These are phyloP conservation scores for Spirogloea muscicola DNA, from an alignment of 139 green algal species.

Conservation along the genomic window DNA sequence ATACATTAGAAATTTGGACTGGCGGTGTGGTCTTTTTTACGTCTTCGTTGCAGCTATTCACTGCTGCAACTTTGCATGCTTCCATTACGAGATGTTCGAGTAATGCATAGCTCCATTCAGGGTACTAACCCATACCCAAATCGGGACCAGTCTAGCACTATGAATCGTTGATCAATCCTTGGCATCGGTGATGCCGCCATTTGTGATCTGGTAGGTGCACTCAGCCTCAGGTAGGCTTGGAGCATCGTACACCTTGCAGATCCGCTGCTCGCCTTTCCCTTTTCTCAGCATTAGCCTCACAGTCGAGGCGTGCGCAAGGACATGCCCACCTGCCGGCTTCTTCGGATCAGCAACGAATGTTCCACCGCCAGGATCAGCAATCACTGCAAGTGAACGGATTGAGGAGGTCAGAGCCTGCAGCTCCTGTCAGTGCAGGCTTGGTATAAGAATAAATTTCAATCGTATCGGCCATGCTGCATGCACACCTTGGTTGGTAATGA, in stretches of 20 bases:
- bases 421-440: not conserved
- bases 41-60: too few species aligned
- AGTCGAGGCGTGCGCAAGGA: conserved; percentile 52
- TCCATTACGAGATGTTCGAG: too few species aligned
- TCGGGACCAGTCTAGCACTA: too few species aligned
- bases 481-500: conserved; percentile 52
- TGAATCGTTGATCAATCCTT: too few species aligned
- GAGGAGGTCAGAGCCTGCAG: not conserved
- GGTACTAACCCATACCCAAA: too few species aligned
- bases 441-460: not conserved
- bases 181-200: conserved; percentile 17
- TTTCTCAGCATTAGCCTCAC: conserved; percentile 43
- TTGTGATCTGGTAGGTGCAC: conserved; percentile 11
- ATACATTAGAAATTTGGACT: too few species aligned
- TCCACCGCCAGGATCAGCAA: conserved; percentile 51
- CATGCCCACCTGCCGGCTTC: conserved; percentile 51
- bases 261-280: conserved; percentile 44
- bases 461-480: not conserved
- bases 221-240: conserved; percentile 42
- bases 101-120: too few species aligned
- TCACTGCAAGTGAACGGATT: conserved; percentile 33
- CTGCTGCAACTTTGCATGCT: too few species aligned
- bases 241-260: conserved; percentile 45
- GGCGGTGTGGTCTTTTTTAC: too few species aligned
- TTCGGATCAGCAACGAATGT: conserved; percentile 53